Evolutionary conservation across 139 green algal genomes (phyloP), one percentile per base, ranked within the genome.

Genomic region (Haematococcus sp.): DNA sequence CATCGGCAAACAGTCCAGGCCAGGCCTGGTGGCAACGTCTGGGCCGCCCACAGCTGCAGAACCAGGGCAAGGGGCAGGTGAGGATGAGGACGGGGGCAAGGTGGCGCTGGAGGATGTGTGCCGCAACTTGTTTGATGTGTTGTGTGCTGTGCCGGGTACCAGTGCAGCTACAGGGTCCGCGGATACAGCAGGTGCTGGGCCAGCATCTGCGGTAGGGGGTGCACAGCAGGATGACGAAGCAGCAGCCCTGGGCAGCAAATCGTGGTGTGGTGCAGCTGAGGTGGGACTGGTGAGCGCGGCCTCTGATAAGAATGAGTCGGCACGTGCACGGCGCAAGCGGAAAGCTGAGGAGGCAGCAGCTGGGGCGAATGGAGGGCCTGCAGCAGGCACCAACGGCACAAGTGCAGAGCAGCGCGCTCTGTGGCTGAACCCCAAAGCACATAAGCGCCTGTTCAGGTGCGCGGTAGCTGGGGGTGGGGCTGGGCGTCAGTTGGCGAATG

Each of bases 221-320:
- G n/a, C n/a, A n/a, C n/a, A n/a, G n/a, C n/a, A n/a, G n/a, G n/a
- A n/a, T n/a, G n/a, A n/a, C n/a, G n/a, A n/a, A n/a, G n/a, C n/a
- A n/a, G n/a, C n/a, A n/a, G n/a, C n/a, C n/a, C n/a, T n/a, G n/a
- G n/a, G n/a, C n/a, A n/a, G n/a, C 40, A 49, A 44, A 25, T 92
- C 90, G 0, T 96, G 90, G 90, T 93, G 89, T 68, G 87, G 90
- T 0, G 83, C 84, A 0, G 59, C 81, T 22, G 89, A 92, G 82
- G 83, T 68, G 22, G 84, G 85, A 20, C 15, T 81, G 15, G 74
- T 90, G 2, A 58, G 46, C 0, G 77, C 77, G 22, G 70, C 77
- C 1, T 63, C 78, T 19, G 79, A 82, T 55, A 74, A 70, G 22
- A 83, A 72, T 16, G 88, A 88, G 33, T 86, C 87, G 1, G 58